Conservation (phyloP, 306 rosid genomes). For the Neltuma alba region DNA sequence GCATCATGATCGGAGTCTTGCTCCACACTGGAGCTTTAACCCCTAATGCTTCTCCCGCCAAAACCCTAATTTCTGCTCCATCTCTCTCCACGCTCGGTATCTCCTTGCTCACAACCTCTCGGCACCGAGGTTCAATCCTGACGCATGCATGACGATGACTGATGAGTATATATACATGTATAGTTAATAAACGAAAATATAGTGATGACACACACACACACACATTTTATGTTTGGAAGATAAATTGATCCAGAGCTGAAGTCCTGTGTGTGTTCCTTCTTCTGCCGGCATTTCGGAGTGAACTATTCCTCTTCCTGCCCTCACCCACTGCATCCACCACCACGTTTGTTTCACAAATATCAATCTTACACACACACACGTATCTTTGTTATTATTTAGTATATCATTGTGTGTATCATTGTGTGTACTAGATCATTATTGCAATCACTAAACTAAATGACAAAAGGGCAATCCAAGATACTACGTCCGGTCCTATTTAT, state of each 20-base stretch:
- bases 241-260: conserved; percentile 77
- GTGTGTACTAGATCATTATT: too few relatives aligned
- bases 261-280: conserved; percentile 55
- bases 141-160: not conserved
- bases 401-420: too few relatives aligned
- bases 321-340: conserved; percentile 75
- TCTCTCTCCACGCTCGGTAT: conserved; percentile 51
- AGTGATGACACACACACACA: not conserved
- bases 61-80: conserved; percentile 59
- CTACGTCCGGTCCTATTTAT: too few relatives aligned
- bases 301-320: conserved; percentile 72
- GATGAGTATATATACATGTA: not conserved
- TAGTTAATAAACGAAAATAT: too few relatives aligned
- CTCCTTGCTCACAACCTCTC: conserved; percentile 49
- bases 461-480: not conserved
- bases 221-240: conserved; percentile 61
- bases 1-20: conserved; percentile 55
- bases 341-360: too few relatives aligned
- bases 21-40: conserved; percentile 51
- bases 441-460: too few relatives aligned
- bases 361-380: too few relatives aligned
- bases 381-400: too few relatives aligned
- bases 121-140: conserved; percentile 70
- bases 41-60: conserved; percentile 70
- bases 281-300: conserved; percentile 84